Percentiles rank a stretch among this genome's conserved stretches.
phyloP scores from a whole-genome alignment of 495 filamentous ascomycete species.

The Astrocystis sublimbata region DNA sequence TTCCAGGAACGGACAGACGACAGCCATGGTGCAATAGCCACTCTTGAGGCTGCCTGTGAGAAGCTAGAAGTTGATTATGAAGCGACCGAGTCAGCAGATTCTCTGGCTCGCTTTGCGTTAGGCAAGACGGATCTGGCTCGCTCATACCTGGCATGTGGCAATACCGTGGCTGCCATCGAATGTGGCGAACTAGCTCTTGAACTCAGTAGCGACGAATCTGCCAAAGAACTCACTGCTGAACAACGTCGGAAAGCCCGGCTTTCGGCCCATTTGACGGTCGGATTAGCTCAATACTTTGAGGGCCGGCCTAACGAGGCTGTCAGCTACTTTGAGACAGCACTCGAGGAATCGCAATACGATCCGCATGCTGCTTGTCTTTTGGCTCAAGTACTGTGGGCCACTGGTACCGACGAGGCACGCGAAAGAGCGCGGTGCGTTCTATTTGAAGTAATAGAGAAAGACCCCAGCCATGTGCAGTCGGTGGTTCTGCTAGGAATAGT shows the following conservation, averaged over 20 bases:
- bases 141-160: constrained; percentile 64
- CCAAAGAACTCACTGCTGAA: constrained; percentile 51
- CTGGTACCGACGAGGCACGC: constrained; percentile 72
- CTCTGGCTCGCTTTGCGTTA: constrained; percentile 74
- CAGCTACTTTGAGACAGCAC: constrained; percentile 75
- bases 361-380: constrained; percentile 88
- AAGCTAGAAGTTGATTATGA: constrained; percentile 81
- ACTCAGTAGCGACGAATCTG: constrained; percentile 63
- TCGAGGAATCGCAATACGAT: constrained; percentile 73
- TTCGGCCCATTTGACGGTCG: constrained; percentile 83
- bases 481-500: constrained; percentile 80
- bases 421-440: constrained; percentile 76
- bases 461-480: constrained; percentile 73
- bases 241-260: constrained; percentile 66
- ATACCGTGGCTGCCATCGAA: constrained; percentile 67
- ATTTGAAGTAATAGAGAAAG: constrained; percentile 69
- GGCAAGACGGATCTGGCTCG: constrained; percentile 88
- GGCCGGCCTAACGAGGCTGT: constrained; percentile 65
- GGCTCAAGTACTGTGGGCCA: constrained; percentile 90
- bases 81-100: constrained; percentile 67
- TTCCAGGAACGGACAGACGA: constrained; percentile 79
- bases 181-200: constrained; percentile 71
- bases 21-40: constrained; percentile 60
- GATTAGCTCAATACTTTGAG: constrained; percentile 74
- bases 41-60: constrained; percentile 64